Base-by-base conservation (phyloP, 495 filamentous ascomycete genomes). In the Xylaria grammica region DNA sequence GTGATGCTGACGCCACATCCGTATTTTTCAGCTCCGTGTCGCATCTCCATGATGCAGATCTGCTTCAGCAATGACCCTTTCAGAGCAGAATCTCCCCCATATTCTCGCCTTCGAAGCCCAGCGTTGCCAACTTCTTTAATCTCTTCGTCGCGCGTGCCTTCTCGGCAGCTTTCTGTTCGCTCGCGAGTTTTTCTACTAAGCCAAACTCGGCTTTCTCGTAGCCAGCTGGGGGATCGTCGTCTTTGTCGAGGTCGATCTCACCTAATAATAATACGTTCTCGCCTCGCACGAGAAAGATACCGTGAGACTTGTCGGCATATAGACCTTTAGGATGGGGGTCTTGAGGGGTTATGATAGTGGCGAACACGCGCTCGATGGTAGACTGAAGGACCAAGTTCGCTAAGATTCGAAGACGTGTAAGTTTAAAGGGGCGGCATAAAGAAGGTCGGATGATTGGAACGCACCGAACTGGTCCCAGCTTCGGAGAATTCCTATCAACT, bases 381-480 rank as follows among this genome's bases (percentile, higher is more conserved):
- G 92, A 92, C 73, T 97, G 93, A 58, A 99, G 86, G 40, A 97
- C 92, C 46, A 99, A 83, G 77, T 99, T 99, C 51, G 94, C 94
- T 97, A 68, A 44, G n/a, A 5, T 46, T 55, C 29, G 42, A 11
- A 20, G 4, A 44, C 17, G 6, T 0, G 40, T 63, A 32, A 65
- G 49, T 57, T 56, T 58, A 11, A 69, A 57, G 38, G 36, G 24
- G 24, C 15, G 30, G 46, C 22, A 27, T 56, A 32, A 40, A 55
- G 40, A n/a, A 11, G 27, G 30, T n/a, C 26, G 26, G 20, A 34
- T 4, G 9, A 36, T 42, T 57, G 66, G 20, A 55, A 68, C 84
- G 69, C 89, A 95, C 93, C 93, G 73, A 97, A 97, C 75, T 99
- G 95, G 78, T 99, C 95, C 94, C 96, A 99, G 72, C 92, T 97